Conservation (phyloP, 345 rosid genomes). For the Corymbia maculata region DNA sequence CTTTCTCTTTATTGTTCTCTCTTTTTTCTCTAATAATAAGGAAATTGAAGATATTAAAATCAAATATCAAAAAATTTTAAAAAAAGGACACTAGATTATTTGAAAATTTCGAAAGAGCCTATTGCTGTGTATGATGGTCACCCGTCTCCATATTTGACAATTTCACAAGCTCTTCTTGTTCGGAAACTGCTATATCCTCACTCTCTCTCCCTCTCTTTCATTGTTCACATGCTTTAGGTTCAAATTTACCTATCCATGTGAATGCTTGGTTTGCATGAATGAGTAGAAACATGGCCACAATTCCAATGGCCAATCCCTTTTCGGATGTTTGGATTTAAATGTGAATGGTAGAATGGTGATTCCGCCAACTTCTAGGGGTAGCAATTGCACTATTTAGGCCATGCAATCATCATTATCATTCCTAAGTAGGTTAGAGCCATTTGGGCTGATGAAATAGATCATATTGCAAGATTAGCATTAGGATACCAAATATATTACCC, state of each 20-base stretch:
- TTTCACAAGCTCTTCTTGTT: too few species aligned
- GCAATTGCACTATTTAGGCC: neutral
- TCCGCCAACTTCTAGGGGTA: neutral
- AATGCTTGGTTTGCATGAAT: neutral
- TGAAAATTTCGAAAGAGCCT: too few species aligned
- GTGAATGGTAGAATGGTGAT: neutral
- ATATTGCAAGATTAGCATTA: neutral
- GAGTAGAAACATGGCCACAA: accelerated
- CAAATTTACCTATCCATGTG: accelerated
- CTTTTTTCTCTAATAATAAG: too few species aligned
- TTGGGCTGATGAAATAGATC: neutral
- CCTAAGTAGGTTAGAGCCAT: neutral
- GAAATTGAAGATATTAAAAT: too few species aligned
- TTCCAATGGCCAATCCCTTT: neutral
- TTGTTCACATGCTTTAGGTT: neutral
- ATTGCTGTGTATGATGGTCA: accelerated
- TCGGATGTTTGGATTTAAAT: accelerated
- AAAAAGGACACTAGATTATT: too few species aligned
- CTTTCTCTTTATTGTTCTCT: too few species aligned
- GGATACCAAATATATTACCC: neutral
- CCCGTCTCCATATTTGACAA: neutral
- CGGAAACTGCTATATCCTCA: too few species aligned
- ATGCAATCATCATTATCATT: neutral
- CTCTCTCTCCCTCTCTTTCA: too few species aligned
- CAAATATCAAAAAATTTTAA: too few species aligned